Conservation (phyloP, 345 rosid species). For the Acer yangbiense region DNA sequence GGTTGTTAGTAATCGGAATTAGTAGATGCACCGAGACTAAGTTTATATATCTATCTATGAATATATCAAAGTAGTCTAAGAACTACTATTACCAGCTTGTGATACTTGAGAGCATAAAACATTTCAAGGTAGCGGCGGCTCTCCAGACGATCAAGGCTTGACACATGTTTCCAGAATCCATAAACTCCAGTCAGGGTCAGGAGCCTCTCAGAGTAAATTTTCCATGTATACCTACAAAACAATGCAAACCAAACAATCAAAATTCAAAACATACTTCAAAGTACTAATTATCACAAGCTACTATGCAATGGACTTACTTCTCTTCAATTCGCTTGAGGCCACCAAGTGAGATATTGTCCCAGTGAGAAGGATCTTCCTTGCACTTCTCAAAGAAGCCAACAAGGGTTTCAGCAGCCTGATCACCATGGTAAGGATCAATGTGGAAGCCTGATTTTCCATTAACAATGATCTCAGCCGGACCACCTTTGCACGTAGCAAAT, state of each 20-base stretch:
- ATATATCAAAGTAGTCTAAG: neutral
- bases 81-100: slow-evolving; percentile 55
- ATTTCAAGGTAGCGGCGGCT: slow-evolving; percentile 91
- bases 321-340: slow-evolving; percentile 83
- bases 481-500: slow-evolving; percentile 86
- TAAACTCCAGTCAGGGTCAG: slow-evolving; percentile 85
- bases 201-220: slow-evolving; percentile 84
- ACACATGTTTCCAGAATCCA: slow-evolving; percentile 95
- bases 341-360: slow-evolving; percentile 74
- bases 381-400: slow-evolving; percentile 76
- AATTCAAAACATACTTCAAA: too few species aligned
- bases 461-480: slow-evolving; percentile 95
- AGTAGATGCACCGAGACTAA: too few species aligned
- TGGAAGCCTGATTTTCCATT: slow-evolving; percentile 84
- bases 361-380: slow-evolving; percentile 62
- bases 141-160: slow-evolving; percentile 87
- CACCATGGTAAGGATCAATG: slow-evolving; percentile 92
- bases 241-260: neutral
- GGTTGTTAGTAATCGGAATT: too few species aligned
- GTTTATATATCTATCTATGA: too few species aligned
- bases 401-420: slow-evolving; percentile 69
- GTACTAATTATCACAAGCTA: neutral
- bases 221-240: slow-evolving; percentile 75
- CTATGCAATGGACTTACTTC: slow-evolving; percentile 49
- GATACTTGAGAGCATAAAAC: slow-evolving; percentile 86